These are phyloP conservation scores for Phytophthora capsici DNA, from an alignment of 352 stramenopile genomes.

Conservation along the genomic window DNA sequence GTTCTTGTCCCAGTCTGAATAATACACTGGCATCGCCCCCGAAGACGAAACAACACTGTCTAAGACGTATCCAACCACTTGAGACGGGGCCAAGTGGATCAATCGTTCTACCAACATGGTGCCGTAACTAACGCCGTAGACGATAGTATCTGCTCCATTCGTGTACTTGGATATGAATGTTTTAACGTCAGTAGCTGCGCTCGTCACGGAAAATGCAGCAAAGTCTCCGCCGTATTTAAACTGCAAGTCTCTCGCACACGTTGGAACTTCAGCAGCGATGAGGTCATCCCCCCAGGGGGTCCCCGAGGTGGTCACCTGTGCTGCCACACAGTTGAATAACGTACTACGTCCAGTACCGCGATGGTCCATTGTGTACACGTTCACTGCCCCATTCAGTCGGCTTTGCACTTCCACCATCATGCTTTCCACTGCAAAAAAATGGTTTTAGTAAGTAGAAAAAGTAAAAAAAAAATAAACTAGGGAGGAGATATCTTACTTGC, in stretches of 20 bases:
- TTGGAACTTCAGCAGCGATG: conserved; percentile 27
- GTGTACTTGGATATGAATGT: conserved; percentile 32
- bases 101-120: conserved; percentile 53
- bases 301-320: conserved; percentile 32
- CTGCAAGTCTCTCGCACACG: conserved; percentile 39
- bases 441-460: background rate
- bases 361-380: conserved; percentile 59
- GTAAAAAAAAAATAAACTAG: background rate
- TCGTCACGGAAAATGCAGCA: conserved; percentile 45
- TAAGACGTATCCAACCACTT: conserved; percentile 50
- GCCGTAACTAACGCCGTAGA: conserved; percentile 68
- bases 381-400: conserved; percentile 37
- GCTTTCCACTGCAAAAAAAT: conserved; percentile 36
- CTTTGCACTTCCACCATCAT: conserved; percentile 42
- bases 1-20: conserved; percentile 46
- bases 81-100: conserved; percentile 44
- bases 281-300: conserved; percentile 27
- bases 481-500: conserved; percentile 26
- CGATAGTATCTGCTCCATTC: conserved; percentile 30
- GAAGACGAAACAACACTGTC: conserved; percentile 37
- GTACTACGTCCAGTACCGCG: conserved; percentile 48
- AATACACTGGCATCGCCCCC: conserved; percentile 13
- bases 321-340: conserved; percentile 36
- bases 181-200: conserved; percentile 36
- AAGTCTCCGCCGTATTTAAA: conserved; percentile 38